These are phyloP conservation scores for Monosporozyma unispora DNA, from an alignment of 805 yeast species.

Conservation along the genomic window DNA sequence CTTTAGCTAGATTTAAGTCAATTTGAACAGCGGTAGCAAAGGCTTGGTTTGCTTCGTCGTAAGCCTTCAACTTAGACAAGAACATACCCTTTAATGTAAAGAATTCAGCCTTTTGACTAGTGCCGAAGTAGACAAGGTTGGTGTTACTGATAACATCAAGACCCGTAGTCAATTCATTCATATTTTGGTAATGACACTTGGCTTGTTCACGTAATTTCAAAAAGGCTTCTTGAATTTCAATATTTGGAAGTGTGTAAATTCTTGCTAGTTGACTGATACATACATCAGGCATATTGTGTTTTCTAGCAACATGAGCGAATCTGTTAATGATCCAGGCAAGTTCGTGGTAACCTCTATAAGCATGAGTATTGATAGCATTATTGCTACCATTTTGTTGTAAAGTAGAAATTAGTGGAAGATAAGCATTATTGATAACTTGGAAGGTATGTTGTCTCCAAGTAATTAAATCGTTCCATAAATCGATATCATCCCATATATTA, in stretches of 20 bases:
- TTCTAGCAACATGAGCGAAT: constrained; percentile 96
- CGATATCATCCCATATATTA: constrained; percentile 94
- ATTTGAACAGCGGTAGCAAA: constrained; percentile 97
- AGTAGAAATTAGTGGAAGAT: constrained; percentile 84
- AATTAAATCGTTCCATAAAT: constrained; percentile 93
- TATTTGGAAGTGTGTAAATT: constrained; percentile 91
- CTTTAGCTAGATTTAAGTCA: constrained; percentile 88
- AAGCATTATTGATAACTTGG: constrained; percentile 88
- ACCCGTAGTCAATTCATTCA: constrained; percentile 86
- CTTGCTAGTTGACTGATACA: constrained; percentile 87
- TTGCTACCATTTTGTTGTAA: constrained; percentile 61
- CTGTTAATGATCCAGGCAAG: constrained; percentile 98
- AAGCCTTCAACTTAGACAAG: constrained; percentile 77
- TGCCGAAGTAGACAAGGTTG: constrained; percentile 88
- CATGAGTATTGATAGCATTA: constrained; percentile 79
- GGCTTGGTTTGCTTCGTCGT: constrained; percentile 94
- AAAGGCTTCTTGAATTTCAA: constrained; percentile 97
- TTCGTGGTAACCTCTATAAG: constrained; percentile 96
- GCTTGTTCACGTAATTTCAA: constrained; percentile 94
- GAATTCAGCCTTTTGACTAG: constrained; percentile 96
- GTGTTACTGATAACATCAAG: constrained; percentile 95
- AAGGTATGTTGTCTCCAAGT: constrained; percentile 99
- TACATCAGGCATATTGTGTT: constrained; percentile 94
- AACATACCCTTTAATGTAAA: constrained; percentile 98
- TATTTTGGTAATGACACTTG: constrained; percentile 90